Evolutionary conservation across 2,329 filamentous ascomycete genomes (phyloP).

Genomic region (Colletotrichum euphorbiae): DNA sequence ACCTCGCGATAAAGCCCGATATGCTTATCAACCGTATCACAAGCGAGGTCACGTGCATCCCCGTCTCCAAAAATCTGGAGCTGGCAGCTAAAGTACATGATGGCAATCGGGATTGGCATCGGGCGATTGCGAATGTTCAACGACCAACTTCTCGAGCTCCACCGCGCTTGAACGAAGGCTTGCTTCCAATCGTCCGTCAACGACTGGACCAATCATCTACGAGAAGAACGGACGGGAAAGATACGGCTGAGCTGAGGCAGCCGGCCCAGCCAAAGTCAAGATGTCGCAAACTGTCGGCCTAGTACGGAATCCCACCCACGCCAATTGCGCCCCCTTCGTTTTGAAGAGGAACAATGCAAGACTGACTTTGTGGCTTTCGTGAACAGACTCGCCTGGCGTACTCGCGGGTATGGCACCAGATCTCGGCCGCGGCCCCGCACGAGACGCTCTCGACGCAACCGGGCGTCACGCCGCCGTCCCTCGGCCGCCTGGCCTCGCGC

Average conservation of each 20-base stretch:
- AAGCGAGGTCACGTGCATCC: background rate
- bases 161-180: conserved; percentile 38
- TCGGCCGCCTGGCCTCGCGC: conserved; percentile 87
- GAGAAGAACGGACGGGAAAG: background rate
- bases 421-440: conserved; percentile 77
- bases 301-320: conserved; percentile 58
- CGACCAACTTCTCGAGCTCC: conserved; percentile 15
- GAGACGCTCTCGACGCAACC: conserved; percentile 68
- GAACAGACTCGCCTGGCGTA: conserved; percentile 92
- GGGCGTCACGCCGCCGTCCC: conserved; percentile 76
- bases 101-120: background rate
- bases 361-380: background rate
- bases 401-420: conserved; percentile 92
- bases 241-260: conserved; percentile 27
- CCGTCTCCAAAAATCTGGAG: conserved; percentile 36
- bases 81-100: background rate
- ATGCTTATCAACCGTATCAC: conserved; percentile 21
- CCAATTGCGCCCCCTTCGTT: conserved; percentile 6
- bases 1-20: background rate
- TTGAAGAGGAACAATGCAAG: too few species aligned
- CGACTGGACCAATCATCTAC: background rate
- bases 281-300: conserved; percentile 87
- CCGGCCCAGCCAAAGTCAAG: conserved; percentile 44
- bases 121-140: conserved; percentile 15
- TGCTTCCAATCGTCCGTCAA: conserved; percentile 29